Conservation (phyloP, 495 filamentous ascomycete genomes). For the Opeltia flavorubescens region DNA sequence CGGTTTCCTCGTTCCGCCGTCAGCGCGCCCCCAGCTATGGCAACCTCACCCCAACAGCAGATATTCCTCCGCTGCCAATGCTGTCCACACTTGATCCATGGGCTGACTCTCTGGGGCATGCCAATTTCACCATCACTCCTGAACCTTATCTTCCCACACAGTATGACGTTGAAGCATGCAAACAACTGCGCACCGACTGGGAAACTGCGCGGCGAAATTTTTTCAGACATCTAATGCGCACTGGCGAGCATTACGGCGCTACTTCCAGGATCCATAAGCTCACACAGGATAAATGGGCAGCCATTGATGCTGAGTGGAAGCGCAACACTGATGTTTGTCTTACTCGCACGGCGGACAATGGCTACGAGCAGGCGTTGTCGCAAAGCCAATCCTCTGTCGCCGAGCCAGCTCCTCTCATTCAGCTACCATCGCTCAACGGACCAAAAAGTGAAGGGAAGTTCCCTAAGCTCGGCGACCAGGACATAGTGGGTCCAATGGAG, state of each 20-base stretch:
- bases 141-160: slow-evolving; percentile 59
- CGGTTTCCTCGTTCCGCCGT: slow-evolving; percentile 59
- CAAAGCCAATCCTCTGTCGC: slow-evolving; percentile 14
- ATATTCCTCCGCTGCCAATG: slow-evolving; percentile 37
- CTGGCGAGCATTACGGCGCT: slow-evolving; percentile 70
- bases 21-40: slow-evolving; percentile 25
- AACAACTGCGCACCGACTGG: slow-evolving; percentile 62
- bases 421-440: slow-evolving; percentile 45
- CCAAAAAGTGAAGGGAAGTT: slow-evolving; percentile 67
- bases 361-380: background rate
- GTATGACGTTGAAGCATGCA: slow-evolving; percentile 45
- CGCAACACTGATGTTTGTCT: slow-evolving; percentile 44
- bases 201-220: slow-evolving; percentile 67
- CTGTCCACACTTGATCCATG: slow-evolving; percentile 58
- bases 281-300: slow-evolving; percentile 74
- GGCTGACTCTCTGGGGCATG: slow-evolving; percentile 73
- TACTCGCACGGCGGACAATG: slow-evolving; percentile 28
- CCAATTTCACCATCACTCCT: slow-evolving; percentile 80
- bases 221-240: slow-evolving; percentile 69
- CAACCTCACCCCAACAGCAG: slow-evolving; percentile 33
- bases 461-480: slow-evolving; percentile 70
- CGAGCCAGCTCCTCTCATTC: slow-evolving; percentile 30
- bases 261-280: slow-evolving; percentile 72
- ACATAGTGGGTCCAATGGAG: slow-evolving; percentile 88
- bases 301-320: slow-evolving; percentile 59